Evolutionary conservation across 148 eudicot genomes (phyloP).

Genomic region (Cornus florida): DNA sequence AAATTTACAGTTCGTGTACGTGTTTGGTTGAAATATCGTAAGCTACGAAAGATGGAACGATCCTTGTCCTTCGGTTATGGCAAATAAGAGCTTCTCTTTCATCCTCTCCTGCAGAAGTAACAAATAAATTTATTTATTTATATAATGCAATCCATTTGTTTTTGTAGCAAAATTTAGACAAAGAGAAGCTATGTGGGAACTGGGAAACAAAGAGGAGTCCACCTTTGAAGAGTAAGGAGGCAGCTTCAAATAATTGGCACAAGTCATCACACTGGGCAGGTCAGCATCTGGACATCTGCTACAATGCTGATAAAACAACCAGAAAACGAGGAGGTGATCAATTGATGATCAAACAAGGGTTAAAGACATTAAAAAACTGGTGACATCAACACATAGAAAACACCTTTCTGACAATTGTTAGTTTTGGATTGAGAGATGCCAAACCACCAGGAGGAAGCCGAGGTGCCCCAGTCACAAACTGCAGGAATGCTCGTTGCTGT

Average conservation of each 20-base stretch:
- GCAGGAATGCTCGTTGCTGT: constrained; percentile 82
- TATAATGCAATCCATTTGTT: neutral
- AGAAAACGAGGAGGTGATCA: constrained; percentile 7
- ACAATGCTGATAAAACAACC: constrained; percentile 50
- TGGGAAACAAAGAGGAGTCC: neutral
- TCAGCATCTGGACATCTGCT: constrained; percentile 59
- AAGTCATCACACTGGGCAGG: constrained; percentile 97
- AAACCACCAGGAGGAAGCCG: constrained; percentile 92
- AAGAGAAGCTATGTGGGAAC: neutral
- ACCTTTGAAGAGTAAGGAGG: constrained; percentile 95
- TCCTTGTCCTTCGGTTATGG: constrained; percentile 94
- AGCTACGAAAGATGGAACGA: constrained; percentile 87
- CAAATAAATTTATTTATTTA: neutral
- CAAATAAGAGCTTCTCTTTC: constrained; percentile 86
- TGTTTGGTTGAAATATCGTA: neutral
- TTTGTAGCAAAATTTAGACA: neutral
- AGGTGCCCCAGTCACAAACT: constrained; percentile 96
- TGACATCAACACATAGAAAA: neutral
- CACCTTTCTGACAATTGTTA: constrained; percentile 95
- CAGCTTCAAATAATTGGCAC: constrained; percentile 92
- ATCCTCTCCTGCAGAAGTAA: constrained; percentile 62
- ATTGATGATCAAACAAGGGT: neutral
- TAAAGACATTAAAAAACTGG: neutral
- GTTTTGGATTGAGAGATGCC: constrained; percentile 88
- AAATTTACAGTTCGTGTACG: constrained; percentile 39